Base-by-base conservation (phyloP, 1,139 yeast species). In the Yamadazyma sp. region DNA sequence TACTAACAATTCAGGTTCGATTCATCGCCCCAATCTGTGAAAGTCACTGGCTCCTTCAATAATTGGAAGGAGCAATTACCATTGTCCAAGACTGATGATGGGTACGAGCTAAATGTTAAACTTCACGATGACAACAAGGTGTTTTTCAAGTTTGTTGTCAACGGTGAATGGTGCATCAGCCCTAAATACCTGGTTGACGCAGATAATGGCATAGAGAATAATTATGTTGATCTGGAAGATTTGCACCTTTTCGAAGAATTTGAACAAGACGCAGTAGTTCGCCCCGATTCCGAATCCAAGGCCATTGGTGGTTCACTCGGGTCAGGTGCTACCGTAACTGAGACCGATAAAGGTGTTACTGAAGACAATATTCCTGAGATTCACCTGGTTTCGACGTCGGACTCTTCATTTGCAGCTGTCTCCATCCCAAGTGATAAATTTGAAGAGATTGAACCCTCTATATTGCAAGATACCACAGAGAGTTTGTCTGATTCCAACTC, bases 31-130 rank as follows among this genome's bases (percentile, higher is more conserved):
- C 14, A 18, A 4, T 34, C 64, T 5, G 63, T 71, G 24, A 61
- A 61, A 33, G 63, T 71, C 25, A 71, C 77, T 2, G 77, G 77
- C 4, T 62, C 55, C 41, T 72, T 71, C 47, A 75, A 71, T 43
- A 48, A 63, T 39, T 72, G 77, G 62, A 14, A 51, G 58, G 40
- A 48, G 55, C 9, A 50, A 47, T 27, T 51, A 9, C 55, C 52
- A n/a, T 46, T 47, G 37, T 37, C 41, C 26, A 53, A 50, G 34
- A 47, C 52, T 7, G 32, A 25, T 5, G 50, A 46, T 6, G 38
- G 33, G n/a, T 45, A 55, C 41, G 38, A 47, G 37, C 47, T 51
- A 5, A 33, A 38, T 12, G 44, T 66, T 22, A 53, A 47, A 31
- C 51, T 65, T 17, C 42, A 47, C 27, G 47, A 51, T 18, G 48